Base-by-base conservation (phyloP, 2,329 filamentous ascomycete genomes). In the Lasiodiplodia sp. region DNA sequence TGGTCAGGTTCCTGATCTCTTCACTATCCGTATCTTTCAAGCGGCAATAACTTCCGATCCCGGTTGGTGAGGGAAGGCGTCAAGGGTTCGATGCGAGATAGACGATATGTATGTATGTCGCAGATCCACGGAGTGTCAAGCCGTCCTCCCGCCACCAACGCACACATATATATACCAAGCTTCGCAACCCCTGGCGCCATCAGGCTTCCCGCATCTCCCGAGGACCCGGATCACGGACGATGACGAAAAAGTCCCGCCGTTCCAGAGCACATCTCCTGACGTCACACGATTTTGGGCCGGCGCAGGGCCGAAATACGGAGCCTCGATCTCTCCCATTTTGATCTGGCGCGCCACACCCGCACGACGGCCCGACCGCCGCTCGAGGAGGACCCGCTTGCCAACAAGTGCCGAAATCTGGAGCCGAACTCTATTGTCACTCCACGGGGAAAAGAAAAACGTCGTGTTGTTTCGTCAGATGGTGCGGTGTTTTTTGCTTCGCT, bases 341-440 rank as follows among this genome's bases (percentile, higher is more conserved):
- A 38, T 44, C 56, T 40, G 11, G 25, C 44, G 40, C 40, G 40
- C 40, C 58, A 34, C 58, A 37, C 40, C 40, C 58, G 44, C 28
- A 37, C 53, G 53, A 38, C 40, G 40, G 10, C 14, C 58, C 40
- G 44, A 47, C 38, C 12, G 44, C 5, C 44, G 40, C 12, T 12
- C 12, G 44, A 18, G 16, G 18, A 56, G 7, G 53, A 56, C 25
- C 18, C 25, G 23, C 40, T 14, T 37, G 4, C 11, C n/a, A n/a
- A 25, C 55, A 63, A 63, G 58, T 63, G 58, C 58, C 58, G 58
- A 63, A 34, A 60, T 18, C 40, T 63, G 58, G 58, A 63, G 58
- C 58, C 58, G 58, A 63, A 63, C 58, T 28, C 18, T 63, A 63
- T 51, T 8, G 25, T 63, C 58, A 63, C 58, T 63, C 58, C 58